Evolutionary conservation across 805 yeast genomes (phyloP).

Genomic region (Metschnikowia shivogae): DNA sequence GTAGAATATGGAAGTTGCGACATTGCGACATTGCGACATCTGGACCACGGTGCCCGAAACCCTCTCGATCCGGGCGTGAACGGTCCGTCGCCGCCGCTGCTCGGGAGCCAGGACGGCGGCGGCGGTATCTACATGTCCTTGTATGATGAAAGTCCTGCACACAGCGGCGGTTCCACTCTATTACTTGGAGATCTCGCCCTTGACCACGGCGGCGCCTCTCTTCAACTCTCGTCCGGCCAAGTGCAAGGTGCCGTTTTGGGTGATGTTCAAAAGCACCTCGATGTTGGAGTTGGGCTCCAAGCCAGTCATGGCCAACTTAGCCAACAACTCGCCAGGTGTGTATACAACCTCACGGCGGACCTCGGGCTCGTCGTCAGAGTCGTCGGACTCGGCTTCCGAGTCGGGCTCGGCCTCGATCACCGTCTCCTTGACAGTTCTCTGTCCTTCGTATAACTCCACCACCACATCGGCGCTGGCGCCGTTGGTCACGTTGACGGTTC

Average conservation of each 20-base stretch:
- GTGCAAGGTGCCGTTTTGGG: constrained; percentile 61
- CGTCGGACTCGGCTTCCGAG: constrained; percentile 45
- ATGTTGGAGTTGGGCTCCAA: constrained; percentile 60
- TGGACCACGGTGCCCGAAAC: background rate
- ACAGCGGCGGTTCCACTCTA: too few relatives aligned
- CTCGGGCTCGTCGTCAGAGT: constrained; percentile 85
- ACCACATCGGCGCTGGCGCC: constrained; percentile 56
- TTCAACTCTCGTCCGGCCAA: constrained; percentile 64
- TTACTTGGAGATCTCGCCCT: constrained; percentile 42
- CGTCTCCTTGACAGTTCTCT: constrained; percentile 77
- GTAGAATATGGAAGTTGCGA: background rate
- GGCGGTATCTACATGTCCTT: constrained; percentile 1
- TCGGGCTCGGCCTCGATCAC: constrained; percentile 61
- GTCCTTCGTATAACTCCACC: constrained; percentile 79
- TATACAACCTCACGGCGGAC: constrained; percentile 69
- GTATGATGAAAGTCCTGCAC: too few relatives aligned
- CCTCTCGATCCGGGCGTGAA: too few relatives aligned
- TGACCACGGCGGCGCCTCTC: constrained; percentile 52
- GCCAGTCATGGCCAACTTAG: constrained; percentile 71
- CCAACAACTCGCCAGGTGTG: constrained; percentile 70
- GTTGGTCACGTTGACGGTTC: constrained; percentile 59
- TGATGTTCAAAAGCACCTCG: constrained; percentile 64
- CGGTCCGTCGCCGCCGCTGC: too few relatives aligned
- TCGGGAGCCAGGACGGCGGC: too few relatives aligned
- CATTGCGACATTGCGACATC: background rate